phyloP scores from a whole-genome alignment of 2,329 filamentous ascomycete genomes.

The Aspergillus awamori region DNA sequence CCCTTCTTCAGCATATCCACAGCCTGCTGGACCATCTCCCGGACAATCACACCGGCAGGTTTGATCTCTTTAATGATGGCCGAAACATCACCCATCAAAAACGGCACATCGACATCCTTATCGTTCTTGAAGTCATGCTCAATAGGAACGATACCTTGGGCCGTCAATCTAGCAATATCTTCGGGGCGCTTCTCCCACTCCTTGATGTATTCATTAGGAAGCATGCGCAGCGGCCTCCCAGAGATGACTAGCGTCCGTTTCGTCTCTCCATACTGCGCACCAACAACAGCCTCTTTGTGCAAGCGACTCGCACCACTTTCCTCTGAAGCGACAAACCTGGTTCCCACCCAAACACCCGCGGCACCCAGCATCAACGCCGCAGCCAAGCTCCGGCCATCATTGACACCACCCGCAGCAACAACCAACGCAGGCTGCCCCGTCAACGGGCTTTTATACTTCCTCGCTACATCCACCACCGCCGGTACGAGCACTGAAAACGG shows the following conservation, averaged over 20 bases:
- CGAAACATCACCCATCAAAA: slow-evolving; percentile 92
- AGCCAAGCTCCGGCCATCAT: slow-evolving; percentile 78
- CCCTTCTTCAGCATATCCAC: slow-evolving; percentile 67
- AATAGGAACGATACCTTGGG: slow-evolving; percentile 76
- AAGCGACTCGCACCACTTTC: slow-evolving; percentile 79
- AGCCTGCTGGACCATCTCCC: slow-evolving; percentile 83
- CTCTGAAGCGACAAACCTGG: slow-evolving; percentile 79
- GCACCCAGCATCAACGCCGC: slow-evolving; percentile 85
- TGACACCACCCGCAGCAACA: slow-evolving; percentile 85
- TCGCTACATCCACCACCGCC: slow-evolving; percentile 80
- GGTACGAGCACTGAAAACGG: slow-evolving; percentile 86
- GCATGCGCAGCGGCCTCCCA: slow-evolving; percentile 78
- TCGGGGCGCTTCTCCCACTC: slow-evolving; percentile 77
- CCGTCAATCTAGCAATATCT: slow-evolving; percentile 74
- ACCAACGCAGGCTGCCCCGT: slow-evolving; percentile 74
- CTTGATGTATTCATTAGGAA: slow-evolving; percentile 80
- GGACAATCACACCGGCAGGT: slow-evolving; percentile 81
- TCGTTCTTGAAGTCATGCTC: slow-evolving; percentile 81
- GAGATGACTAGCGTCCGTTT: slow-evolving; percentile 79
- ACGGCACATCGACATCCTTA: slow-evolving; percentile 80
- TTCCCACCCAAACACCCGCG: slow-evolving; percentile 89
- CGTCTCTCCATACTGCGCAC: slow-evolving; percentile 78
- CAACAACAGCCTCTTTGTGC: slow-evolving; percentile 83
- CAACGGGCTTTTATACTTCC: slow-evolving; percentile 69
- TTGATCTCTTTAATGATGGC: slow-evolving; percentile 75